Percentiles rank a stretch among this genome's conserved stretches.
phyloP scores from a whole-genome alignment of 2,329 filamentous ascomycete genomes.

The Botrytis aclada region DNA sequence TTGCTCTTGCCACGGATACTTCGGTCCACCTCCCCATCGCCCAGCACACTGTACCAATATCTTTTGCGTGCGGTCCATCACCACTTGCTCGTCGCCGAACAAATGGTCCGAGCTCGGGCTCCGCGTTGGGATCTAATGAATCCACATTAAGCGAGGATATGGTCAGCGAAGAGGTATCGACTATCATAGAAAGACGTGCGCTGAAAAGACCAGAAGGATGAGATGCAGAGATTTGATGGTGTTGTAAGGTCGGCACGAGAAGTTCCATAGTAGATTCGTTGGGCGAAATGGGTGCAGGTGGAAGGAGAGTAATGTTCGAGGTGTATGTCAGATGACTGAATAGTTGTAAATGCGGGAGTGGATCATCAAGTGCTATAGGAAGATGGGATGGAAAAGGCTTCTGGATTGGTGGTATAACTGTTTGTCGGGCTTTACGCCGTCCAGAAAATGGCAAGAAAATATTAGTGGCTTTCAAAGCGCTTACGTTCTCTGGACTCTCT shows the following conservation, averaged over 20 bases:
- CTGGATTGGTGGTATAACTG: conserved; percentile 38
- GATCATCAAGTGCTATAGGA: conserved; percentile 59
- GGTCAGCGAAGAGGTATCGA: conserved; percentile 51
- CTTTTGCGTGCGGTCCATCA: conserved; percentile 49
- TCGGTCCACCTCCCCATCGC: conserved; percentile 68
- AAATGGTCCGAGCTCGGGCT: conserved; percentile 55
- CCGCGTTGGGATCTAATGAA: conserved; percentile 55
- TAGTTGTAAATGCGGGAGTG: conserved; percentile 65
- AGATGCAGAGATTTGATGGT: conserved; percentile 51
- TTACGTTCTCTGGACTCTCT: conserved; percentile 27
- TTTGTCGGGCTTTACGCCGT: conserved; percentile 28
- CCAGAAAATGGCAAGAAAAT: conserved; percentile 37
- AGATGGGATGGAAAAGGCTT: conserved; percentile 58
- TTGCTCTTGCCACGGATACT: conserved; percentile 56
- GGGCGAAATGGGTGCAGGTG: conserved; percentile 30
- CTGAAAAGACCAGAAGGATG: conserved; percentile 54
- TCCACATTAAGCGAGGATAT: conserved; percentile 54
- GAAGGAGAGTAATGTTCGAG: conserved; percentile 50
- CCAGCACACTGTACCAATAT: conserved; percentile 61
- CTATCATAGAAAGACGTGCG: conserved; percentile 55
- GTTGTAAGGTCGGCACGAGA: conserved; percentile 45
- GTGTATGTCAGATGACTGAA: conserved; percentile 67
- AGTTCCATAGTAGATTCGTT: conserved; percentile 25
- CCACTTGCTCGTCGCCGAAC: conserved; percentile 37
- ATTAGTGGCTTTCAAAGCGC: conserved; percentile 34